phyloP scores from a whole-genome alignment of 495 filamentous ascomycete species.

The Penicillium tannophilum region DNA sequence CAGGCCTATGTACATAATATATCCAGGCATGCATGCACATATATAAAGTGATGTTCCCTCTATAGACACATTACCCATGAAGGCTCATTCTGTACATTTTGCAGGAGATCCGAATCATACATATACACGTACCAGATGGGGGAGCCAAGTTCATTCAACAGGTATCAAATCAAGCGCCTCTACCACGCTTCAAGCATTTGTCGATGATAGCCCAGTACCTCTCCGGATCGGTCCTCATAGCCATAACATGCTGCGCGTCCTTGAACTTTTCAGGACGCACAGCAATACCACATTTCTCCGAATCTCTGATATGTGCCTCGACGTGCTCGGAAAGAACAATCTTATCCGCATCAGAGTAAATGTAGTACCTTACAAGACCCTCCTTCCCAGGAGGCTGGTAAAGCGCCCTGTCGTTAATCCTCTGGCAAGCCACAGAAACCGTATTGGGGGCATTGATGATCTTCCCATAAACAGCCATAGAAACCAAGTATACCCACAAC shows the following conservation, averaged over 20 bases:
- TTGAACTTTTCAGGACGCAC: slow-evolving; percentile 43
- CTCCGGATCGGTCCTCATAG: slow-evolving; percentile 44
- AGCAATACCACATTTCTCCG: slow-evolving; percentile 36
- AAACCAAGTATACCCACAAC: slow-evolving; percentile 27
- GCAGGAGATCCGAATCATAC: too few relatives aligned
- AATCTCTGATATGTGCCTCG: slow-evolving; percentile 44
- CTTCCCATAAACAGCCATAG: slow-evolving; percentile 17
- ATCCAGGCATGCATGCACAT: too few relatives aligned
- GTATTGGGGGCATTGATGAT: slow-evolving; percentile 26
- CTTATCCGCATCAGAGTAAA: slow-evolving; percentile 49
- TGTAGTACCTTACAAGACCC: slow-evolving; percentile 38
- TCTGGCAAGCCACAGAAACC: slow-evolving; percentile 28
- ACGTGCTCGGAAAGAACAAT: slow-evolving; percentile 42
- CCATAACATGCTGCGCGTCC: slow-evolving; percentile 45
- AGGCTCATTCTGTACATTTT: too few relatives aligned
- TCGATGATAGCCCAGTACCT: slow-evolving; percentile 48
- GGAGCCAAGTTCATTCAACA: too few relatives aligned
- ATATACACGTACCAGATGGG: too few relatives aligned
- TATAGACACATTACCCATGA: too few relatives aligned
- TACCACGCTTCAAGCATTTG: slow-evolving; percentile 4
- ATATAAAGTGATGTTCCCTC: too few relatives aligned
- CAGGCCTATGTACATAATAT: too few relatives aligned
- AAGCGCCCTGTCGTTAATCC: slow-evolving; percentile 34
- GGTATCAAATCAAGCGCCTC: neutral
- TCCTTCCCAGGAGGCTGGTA: slow-evolving; percentile 24